Evolutionary conservation across 1,284 basidiomycete genomes (phyloP).

Genomic region (Inonotus obliquus): DNA sequence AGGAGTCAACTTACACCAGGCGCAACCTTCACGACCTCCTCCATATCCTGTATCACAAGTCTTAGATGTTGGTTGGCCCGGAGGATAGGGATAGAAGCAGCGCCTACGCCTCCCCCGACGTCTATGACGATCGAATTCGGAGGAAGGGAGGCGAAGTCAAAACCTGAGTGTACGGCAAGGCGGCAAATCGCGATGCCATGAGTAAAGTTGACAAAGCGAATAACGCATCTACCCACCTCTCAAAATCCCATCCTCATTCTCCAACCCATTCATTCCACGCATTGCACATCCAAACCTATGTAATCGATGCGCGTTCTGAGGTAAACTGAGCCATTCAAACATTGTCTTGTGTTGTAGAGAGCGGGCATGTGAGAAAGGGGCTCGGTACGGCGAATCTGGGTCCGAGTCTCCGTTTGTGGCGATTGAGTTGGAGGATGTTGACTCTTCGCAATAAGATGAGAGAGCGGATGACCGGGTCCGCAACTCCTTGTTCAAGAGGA

Average conservation of each 20-base stretch:
- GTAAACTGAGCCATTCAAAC: conserved; percentile 17
- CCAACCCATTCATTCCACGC: conserved; percentile 27
- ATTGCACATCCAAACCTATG: conserved; percentile 33
- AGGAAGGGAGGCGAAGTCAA: conserved; percentile 15
- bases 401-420: not conserved
- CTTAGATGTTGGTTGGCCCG: conserved; percentile 16
- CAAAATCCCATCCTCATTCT: conserved; percentile 4
- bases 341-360: not conserved
- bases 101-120: conserved; percentile 23
- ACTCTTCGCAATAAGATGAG: not conserved
- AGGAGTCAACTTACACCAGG: not conserved
- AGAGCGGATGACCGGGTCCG: not conserved
- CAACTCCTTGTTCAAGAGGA: not conserved
- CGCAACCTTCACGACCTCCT: conserved; percentile 3
- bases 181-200: not conserved
- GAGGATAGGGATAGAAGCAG: conserved; percentile 16
- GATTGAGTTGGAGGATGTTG: not conserved
- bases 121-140: conserved; percentile 20
- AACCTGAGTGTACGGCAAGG: conserved; percentile 3
- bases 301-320: conserved; percentile 28
- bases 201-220: not conserved
- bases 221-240: not conserved
- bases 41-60: conserved; percentile 22
- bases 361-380: not conserved
- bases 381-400: not conserved